These are phyloP conservation scores for Penicillium pancosmium DNA, from an alignment of 495 filamentous ascomycete genomes.

Conservation along the genomic window DNA sequence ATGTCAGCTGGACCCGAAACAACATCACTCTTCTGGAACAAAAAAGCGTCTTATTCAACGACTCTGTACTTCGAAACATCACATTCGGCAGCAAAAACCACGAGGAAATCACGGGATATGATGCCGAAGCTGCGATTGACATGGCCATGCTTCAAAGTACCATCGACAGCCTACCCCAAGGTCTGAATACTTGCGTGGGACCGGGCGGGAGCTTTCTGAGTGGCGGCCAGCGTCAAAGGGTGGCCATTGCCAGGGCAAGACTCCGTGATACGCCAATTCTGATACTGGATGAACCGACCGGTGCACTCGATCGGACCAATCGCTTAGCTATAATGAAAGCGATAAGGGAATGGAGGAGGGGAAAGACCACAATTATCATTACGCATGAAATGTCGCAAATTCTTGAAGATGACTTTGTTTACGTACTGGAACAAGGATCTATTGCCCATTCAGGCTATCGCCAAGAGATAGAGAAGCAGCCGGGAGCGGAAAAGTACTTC, in stretches of 20 bases:
- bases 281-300: constrained; percentile 84
- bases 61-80: constrained; percentile 78
- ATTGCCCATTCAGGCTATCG: constrained; percentile 71
- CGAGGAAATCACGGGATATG: constrained; percentile 47
- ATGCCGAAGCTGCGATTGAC: constrained; percentile 57
- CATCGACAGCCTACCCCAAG: constrained; percentile 70
- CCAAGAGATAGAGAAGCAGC: constrained; percentile 41
- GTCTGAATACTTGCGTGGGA: constrained; percentile 74
- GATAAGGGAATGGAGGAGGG: constrained; percentile 67
- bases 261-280: constrained; percentile 80
- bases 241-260: constrained; percentile 77
- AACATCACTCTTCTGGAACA: constrained; percentile 88
- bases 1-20: constrained; percentile 72
- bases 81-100: constrained; percentile 66
- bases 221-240: constrained; percentile 80
- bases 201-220: constrained; percentile 71
- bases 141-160: constrained; percentile 74
- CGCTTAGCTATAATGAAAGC: constrained; percentile 72
- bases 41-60: constrained; percentile 79
- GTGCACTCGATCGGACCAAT: constrained; percentile 73
- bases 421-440: constrained; percentile 72
- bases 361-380: constrained; percentile 81
- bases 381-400: constrained; percentile 92
- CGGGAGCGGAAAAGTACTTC: constrained; percentile 25
- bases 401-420: constrained; percentile 71